phyloP scores from a whole-genome alignment of 2,329 filamentous ascomycete genomes.

The Tothia fuscella region DNA sequence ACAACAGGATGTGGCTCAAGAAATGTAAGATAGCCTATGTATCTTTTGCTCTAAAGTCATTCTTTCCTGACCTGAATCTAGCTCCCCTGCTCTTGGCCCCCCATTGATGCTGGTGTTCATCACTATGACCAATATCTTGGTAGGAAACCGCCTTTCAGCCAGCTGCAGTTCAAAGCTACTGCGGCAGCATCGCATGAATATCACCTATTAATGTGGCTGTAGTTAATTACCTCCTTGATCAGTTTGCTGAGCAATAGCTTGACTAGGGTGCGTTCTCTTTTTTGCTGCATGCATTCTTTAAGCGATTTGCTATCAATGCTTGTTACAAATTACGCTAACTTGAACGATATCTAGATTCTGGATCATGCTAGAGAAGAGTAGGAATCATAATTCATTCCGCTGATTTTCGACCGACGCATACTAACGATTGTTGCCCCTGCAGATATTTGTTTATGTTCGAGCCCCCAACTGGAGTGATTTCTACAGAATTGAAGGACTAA shows the following conservation, averaged over 20 bases:
- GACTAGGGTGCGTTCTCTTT: constrained; percentile 32
- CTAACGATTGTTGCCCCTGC: too few relatives aligned
- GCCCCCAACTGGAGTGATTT: constrained; percentile 47
- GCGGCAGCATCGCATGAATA: too few relatives aligned
- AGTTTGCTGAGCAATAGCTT: constrained; percentile 70
- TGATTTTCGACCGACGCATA: too few relatives aligned
- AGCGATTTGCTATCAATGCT: constrained; percentile 15
- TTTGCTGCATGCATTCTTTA: constrained; percentile 5
- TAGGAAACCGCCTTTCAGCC: too few relatives aligned
- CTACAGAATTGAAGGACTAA: constrained; percentile 45
- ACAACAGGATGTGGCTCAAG: constrained; percentile 32
- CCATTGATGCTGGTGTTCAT: constrained; percentile 58
- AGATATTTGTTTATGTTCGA: too few relatives aligned
- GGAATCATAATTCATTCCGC: too few relatives aligned
- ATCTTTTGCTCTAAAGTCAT: constrained; percentile 27
- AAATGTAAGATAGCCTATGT: constrained; percentile 23
- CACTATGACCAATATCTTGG: constrained; percentile 63
- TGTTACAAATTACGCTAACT: constrained; percentile 12
- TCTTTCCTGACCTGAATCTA: constrained; percentile 16
- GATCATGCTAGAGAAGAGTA: constrained; percentile 61
- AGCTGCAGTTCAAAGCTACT: too few relatives aligned
- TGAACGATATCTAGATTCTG: constrained; percentile 37
- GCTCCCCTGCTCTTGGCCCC: constrained; percentile 39
- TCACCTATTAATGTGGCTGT: too few relatives aligned
- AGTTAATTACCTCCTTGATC: constrained; percentile 67